These are phyloP conservation scores for Staphylotrichum tortipilum DNA, from an alignment of 495 filamentous ascomycete genomes.

Conservation along the genomic window DNA sequence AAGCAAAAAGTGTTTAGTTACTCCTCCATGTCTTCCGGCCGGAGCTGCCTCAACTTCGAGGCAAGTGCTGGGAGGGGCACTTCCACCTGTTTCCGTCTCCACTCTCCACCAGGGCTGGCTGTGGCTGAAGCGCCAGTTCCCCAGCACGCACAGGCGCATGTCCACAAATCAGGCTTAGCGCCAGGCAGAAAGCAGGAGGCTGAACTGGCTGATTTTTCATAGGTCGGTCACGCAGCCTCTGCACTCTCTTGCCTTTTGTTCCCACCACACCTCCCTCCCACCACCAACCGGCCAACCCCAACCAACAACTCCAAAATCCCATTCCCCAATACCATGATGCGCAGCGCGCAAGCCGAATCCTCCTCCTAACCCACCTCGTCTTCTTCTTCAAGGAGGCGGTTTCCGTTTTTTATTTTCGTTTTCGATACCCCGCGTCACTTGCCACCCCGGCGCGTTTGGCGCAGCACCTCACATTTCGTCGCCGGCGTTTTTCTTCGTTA, in stretches of 20 bases:
- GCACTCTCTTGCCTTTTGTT: constrained; percentile 5
- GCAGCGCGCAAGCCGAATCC: constrained; percentile 2
- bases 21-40: too few species aligned
- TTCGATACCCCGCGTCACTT: constrained; percentile 7
- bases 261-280: constrained; percentile 11
- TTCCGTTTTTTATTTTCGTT: constrained; percentile 1
- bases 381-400: constrained; percentile 9
- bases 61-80: too few species aligned
- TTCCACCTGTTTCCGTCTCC: too few species aligned
- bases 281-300: constrained; percentile 10
- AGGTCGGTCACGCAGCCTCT: constrained; percentile 1
- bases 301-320: too few species aligned
- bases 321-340: constrained; percentile 16
- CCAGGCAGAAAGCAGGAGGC: constrained; percentile 17
- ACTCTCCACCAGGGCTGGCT: too few species aligned
- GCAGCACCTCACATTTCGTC: constrained; percentile 7
- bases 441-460: not conserved
- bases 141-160: too few species aligned
- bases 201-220: constrained; percentile 24
- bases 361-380: constrained; percentile 2
- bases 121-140: too few species aligned
- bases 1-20: too few species aligned
- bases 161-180: not conserved
- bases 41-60: too few species aligned
- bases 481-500: not conserved